These are phyloP conservation scores for Ustilago cynodontis DNA, from an alignment of 1,284 basidiomycete species.

Conservation along the genomic window DNA sequence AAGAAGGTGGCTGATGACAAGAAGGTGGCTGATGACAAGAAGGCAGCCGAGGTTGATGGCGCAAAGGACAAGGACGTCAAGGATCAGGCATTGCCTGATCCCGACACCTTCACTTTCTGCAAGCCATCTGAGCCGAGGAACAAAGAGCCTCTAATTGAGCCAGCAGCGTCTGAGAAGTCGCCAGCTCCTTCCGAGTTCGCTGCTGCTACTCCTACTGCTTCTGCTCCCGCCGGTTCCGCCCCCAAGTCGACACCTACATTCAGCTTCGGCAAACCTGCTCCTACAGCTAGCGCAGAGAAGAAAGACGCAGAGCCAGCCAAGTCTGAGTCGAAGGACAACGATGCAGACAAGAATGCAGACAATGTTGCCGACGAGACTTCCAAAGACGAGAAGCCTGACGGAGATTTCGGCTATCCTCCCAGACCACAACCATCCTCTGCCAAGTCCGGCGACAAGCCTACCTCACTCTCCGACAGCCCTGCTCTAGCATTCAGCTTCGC, in stretches of 20 bases:
- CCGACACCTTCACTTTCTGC: conserved; percentile 31
- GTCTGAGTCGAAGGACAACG: background rate
- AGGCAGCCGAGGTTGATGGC: background rate
- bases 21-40: background rate
- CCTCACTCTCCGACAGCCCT: conserved; percentile 15
- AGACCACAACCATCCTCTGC: conserved; percentile 6
- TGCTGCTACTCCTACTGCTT: background rate
- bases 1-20: background rate
- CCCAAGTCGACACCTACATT: conserved; percentile 9
- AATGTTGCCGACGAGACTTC: background rate
- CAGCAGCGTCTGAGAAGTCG: conserved; percentile 1
- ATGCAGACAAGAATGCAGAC: too few species aligned
- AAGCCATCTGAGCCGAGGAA: conserved; percentile 38
- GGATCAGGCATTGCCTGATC: conserved; percentile 15
- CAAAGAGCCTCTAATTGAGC: conserved; percentile 23
- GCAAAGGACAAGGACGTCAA: conserved; percentile 11
- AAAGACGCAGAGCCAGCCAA: conserved; percentile 8
- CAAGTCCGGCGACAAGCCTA: conserved; percentile 21
- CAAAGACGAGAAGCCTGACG: conserved; percentile 11
- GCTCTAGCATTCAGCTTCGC: conserved; percentile 34
- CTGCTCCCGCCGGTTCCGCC: background rate
- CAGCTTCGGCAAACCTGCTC: conserved; percentile 8
- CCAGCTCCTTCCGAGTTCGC: background rate
- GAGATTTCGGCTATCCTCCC: conserved; percentile 20
- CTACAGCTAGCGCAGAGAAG: background rate